phyloP scores from a whole-genome alignment of 73 alveolate species.

The Loxodes magnus region DNA sequence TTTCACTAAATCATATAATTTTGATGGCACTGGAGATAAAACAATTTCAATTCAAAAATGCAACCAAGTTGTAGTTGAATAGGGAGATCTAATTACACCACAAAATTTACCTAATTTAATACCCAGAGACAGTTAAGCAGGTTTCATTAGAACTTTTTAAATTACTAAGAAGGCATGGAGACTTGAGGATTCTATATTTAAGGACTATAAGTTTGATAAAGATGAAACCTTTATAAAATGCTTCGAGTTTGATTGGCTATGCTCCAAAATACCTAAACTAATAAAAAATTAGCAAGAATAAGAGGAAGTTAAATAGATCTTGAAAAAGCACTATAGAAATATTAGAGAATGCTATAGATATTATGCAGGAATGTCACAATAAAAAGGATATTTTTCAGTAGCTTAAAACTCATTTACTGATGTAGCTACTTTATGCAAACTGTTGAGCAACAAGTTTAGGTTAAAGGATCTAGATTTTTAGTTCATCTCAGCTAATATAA shows the following conservation, averaged over 20 bases:
- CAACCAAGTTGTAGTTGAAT: neutral
- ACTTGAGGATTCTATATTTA: constrained; percentile 45
- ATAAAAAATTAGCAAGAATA: constrained; percentile 34
- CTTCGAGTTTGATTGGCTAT: constrained; percentile 64
- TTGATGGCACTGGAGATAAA: neutral
- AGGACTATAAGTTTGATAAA: constrained; percentile 48
- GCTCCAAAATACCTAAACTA: constrained; percentile 31
- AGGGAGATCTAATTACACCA: neutral
- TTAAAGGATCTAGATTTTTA: constrained; percentile 20
- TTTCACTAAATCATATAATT: neutral
- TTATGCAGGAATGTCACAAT: constrained; percentile 53
- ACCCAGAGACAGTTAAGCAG: constrained; percentile 2
- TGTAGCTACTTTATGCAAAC: constrained; percentile 18
- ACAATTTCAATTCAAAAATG: neutral
- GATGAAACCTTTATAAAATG: constrained; percentile 30
- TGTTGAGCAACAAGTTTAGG: constrained; percentile 21
- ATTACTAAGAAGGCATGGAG: constrained; percentile 40
- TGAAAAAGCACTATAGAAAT: constrained; percentile 21
- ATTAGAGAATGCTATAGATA: constrained; percentile 50
- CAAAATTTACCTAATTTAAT: neutral
- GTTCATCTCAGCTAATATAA: neutral
- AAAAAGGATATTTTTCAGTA: constrained; percentile 35
- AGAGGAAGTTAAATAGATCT: constrained; percentile 17
- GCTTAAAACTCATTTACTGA: constrained; percentile 53
- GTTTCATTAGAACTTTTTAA: neutral